A percentile compares a stretch with the other conserved stretches of the same genome.
These are phyloP conservation scores for Microcyclospora pomicola DNA, from an alignment of 2,329 filamentous ascomycete species.

Conservation along the genomic window DNA sequence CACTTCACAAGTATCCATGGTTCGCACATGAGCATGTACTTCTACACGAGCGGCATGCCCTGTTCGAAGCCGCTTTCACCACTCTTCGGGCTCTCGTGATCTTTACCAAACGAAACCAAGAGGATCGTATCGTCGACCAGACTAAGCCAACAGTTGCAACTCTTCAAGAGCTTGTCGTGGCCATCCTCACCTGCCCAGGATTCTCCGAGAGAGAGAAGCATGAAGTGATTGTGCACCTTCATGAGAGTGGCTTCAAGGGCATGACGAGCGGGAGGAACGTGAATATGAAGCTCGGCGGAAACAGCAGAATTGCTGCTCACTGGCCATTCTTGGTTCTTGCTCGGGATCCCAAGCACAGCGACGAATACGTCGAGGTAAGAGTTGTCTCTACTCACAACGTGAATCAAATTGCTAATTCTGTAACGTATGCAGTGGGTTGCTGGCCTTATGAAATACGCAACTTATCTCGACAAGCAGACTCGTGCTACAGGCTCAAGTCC, in stretches of 20 bases:
- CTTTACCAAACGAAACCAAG: conserved; percentile 4
- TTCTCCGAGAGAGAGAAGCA: conserved; percentile 23
- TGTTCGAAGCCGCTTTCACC: conserved; percentile 26
- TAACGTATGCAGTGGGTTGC: conserved; percentile 11
- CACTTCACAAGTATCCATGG: conserved; percentile 42
- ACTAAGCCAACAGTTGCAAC: conserved; percentile 12
- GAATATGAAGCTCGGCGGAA: conserved; percentile 15
- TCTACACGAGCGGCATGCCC: conserved; percentile 31
- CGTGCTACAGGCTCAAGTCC: background rate
- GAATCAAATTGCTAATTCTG: background rate
- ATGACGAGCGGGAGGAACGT: conserved; percentile 10
- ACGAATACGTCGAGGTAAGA: background rate
- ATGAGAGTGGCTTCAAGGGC: conserved; percentile 8
- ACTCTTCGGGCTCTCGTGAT: conserved; percentile 14
- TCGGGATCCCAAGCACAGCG: conserved; percentile 9
- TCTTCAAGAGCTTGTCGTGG: conserved; percentile 21
- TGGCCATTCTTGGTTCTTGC: conserved; percentile 21
- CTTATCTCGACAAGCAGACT: conserved; percentile 1
- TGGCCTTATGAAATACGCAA: conserved; percentile 13
- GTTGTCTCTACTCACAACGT: background rate
- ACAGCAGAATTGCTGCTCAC: conserved; percentile 4
- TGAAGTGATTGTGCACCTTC: conserved; percentile 8
- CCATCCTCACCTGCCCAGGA: conserved; percentile 18
- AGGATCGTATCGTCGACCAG: conserved; percentile 1
- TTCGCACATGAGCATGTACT: conserved; percentile 31